Percentiles rank a stretch among this genome's conserved stretches.
These are phyloP conservation scores for Amaranthus palmeri DNA, from an alignment of 148 eudicot species.

Conservation along the genomic window DNA sequence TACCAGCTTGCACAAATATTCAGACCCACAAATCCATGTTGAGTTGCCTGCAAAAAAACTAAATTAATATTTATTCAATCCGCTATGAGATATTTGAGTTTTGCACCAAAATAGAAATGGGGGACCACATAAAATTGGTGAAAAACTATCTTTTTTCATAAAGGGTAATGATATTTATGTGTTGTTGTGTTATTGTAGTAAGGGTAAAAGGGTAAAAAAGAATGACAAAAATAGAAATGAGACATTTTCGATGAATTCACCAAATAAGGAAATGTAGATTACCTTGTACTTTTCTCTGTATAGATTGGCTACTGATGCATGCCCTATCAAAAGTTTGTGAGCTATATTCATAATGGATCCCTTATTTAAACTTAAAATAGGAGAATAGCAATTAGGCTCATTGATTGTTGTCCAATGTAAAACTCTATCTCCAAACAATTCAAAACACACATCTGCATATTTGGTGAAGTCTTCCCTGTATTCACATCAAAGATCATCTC, in stretches of 20 bases:
- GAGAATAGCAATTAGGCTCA: constrained; percentile 36
- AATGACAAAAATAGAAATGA: too few species aligned
- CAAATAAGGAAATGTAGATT: too few species aligned
- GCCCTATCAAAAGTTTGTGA: constrained; percentile 49
- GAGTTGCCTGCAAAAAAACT: constrained; percentile 11
- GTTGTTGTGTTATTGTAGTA: too few species aligned
- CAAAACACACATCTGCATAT: constrained; percentile 60
- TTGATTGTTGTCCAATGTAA: constrained; percentile 52
- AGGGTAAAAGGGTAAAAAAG: too few species aligned
- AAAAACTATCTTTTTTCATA: too few species aligned
- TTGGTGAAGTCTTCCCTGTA: constrained; percentile 52
- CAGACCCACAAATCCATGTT: constrained; percentile 18
- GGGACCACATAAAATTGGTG: background rate
- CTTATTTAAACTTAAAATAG: constrained; percentile 33
- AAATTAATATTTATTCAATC: background rate
- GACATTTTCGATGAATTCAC: too few species aligned
- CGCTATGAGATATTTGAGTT: too few species aligned
- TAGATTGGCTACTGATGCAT: constrained; percentile 39
- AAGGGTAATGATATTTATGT: too few species aligned
- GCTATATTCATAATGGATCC: constrained; percentile 37
- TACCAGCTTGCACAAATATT: constrained; percentile 15
- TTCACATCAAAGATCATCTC: too few species aligned
- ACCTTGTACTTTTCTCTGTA: constrained; percentile 51
- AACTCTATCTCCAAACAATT: constrained; percentile 53
- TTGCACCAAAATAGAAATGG: too few species aligned